Conservation (phyloP, 805 yeast species). For the Saccharomycopsis sp. region DNA sequence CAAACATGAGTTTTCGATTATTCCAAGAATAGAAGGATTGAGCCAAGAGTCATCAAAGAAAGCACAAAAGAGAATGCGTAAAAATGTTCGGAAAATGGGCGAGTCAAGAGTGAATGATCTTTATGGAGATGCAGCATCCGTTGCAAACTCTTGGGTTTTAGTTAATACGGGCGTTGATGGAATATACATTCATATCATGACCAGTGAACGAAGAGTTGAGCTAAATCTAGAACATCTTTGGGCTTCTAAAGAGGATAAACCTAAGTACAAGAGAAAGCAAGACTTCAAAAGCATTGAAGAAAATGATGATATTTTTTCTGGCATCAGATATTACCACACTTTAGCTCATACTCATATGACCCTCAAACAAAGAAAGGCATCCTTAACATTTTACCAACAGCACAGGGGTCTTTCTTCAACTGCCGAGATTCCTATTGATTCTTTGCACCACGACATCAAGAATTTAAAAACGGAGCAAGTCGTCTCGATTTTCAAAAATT, state of each 20-base stretch:
- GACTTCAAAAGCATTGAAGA: constrained; percentile 14
- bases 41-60: constrained; percentile 46
- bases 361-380: too few relatives aligned
- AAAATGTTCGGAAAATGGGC: constrained; percentile 43
- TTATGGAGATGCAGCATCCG: constrained; percentile 36
- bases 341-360: too few relatives aligned
- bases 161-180: constrained; percentile 57
- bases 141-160: constrained; percentile 75
- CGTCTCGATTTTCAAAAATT: too few relatives aligned
- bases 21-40: constrained; percentile 64
- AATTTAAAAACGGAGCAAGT: too few relatives aligned
- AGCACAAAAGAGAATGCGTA: constrained; percentile 41
- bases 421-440: too few relatives aligned
- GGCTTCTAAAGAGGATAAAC: constrained; percentile 36
- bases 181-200: constrained; percentile 63
- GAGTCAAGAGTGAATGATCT: constrained; percentile 45
- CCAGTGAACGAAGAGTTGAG: constrained; percentile 56
- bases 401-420: too few relatives aligned
- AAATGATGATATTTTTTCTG: constrained; percentile 34
- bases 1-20: constrained; percentile 39
- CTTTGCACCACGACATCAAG: too few relatives aligned
- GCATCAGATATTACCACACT: constrained; percentile 38
- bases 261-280: constrained; percentile 23
- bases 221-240: constrained; percentile 67
- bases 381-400: too few relatives aligned